Conservation (phyloP, 2,329 filamentous ascomycete genomes). For the Colletotrichum sp. region DNA sequence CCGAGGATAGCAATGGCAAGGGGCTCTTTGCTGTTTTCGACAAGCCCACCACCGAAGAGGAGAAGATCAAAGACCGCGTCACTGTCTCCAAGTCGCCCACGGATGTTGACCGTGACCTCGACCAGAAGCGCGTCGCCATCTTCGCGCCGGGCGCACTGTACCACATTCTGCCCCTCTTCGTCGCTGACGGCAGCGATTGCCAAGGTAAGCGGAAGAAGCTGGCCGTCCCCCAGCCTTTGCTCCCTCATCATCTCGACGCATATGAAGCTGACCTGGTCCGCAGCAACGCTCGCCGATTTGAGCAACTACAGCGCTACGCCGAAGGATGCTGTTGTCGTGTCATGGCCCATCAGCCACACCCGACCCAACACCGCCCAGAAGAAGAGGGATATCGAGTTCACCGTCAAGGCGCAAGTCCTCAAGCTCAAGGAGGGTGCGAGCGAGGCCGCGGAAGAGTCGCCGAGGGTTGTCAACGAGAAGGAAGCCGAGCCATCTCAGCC, state of each 20-base stretch:
- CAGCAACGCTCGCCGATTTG: constrained; percentile 27
- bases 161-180: constrained; percentile 46
- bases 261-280: neutral
- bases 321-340: constrained; percentile 31
- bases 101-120: constrained; percentile 27
- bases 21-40: constrained; percentile 48
- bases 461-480: neutral
- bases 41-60: constrained; percentile 40
- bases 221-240: neutral
- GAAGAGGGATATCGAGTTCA: constrained; percentile 32
- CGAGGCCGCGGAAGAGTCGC: neutral
- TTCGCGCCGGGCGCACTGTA: constrained; percentile 50
- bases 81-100: constrained; percentile 22
- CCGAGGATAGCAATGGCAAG: constrained; percentile 32
- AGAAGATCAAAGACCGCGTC: constrained; percentile 42
- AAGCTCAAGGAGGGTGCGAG: constrained; percentile 9
- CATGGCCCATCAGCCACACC: constrained; percentile 33
- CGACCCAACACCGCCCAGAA: constrained; percentile 28
- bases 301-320: constrained; percentile 30
- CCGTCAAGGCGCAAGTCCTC: constrained; percentile 34
- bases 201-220: constrained; percentile 32
- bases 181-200: constrained; percentile 40
- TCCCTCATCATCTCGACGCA: neutral
- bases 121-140: constrained; percentile 38
- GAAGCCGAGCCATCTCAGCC: neutral